These are phyloP conservation scores for Pleurotus salmoneostramineus DNA, from an alignment of 768 basidiomycete species.

Conservation along the genomic window DNA sequence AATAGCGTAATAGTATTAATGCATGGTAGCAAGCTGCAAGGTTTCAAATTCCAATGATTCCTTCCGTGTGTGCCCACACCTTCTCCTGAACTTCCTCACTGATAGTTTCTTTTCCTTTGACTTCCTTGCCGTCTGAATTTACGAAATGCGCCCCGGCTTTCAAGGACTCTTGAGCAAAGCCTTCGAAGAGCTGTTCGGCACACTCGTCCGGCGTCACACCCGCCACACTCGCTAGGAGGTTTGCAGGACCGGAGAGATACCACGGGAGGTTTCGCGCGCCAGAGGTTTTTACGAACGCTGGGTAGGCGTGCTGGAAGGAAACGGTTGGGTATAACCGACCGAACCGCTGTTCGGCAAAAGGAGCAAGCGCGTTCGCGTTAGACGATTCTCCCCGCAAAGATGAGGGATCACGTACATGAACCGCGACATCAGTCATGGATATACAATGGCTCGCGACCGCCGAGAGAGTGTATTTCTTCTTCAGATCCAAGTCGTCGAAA, in stretches of 20 bases:
- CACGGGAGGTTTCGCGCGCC: slow-evolving; percentile 11
- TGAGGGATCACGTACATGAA: slow-evolving; percentile 32
- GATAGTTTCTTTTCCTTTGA: neutral
- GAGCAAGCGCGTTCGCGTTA: neutral
- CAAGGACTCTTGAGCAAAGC: slow-evolving; percentile 15
- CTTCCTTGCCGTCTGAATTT: neutral
- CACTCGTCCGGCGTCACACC: slow-evolving; percentile 20
- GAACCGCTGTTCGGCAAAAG: slow-evolving; percentile 22
- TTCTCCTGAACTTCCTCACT: neutral
- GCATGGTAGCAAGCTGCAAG: no score
- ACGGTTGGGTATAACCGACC: slow-evolving; percentile 24
- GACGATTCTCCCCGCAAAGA: neutral
- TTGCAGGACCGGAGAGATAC: slow-evolving; percentile 21
- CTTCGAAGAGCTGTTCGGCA: slow-evolving; percentile 32
- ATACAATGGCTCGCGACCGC: slow-evolving; percentile 28
- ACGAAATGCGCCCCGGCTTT: neutral
- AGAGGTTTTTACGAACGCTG: slow-evolving; percentile 29
- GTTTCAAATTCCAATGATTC: neutral
- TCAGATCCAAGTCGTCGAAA: slow-evolving; percentile 46
- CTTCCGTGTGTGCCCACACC: neutral
- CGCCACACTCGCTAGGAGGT: slow-evolving; percentile 19
- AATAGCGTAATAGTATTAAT: no score
- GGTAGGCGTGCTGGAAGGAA: slow-evolving; percentile 31
- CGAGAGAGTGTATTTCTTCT: slow-evolving; percentile 34
- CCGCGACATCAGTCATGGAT: slow-evolving; percentile 51